These are phyloP conservation scores for Pleurotus tuoliensis DNA, from an alignment of 768 basidiomycete genomes.

Conservation along the genomic window DNA sequence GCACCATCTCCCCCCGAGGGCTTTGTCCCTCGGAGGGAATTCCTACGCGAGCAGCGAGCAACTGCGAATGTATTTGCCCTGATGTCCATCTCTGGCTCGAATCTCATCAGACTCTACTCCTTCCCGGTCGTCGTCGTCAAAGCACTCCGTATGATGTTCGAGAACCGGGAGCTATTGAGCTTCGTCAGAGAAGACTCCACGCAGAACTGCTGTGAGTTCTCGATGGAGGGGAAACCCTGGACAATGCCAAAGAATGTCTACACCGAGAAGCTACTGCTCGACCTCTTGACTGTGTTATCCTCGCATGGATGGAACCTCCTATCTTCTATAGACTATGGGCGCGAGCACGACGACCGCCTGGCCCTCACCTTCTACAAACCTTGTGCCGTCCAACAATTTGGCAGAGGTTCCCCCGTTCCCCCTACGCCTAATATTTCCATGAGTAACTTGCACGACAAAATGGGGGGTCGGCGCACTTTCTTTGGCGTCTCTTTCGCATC, in stretches of 20 bases:
- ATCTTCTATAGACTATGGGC: conserved; percentile 72
- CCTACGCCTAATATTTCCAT: conserved; percentile 35
- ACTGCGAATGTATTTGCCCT: conserved; percentile 61
- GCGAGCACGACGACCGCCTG: conserved; percentile 70
- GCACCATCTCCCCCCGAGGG: conserved; percentile 38
- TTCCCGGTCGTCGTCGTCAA: conserved; percentile 53
- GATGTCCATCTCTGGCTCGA: conserved; percentile 62
- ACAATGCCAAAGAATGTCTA: conserved; percentile 58
- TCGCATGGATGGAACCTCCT: conserved; percentile 61
- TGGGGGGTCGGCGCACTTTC: conserved; percentile 36
- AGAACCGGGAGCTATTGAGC: conserved; percentile 37
- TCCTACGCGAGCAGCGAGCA: conserved; percentile 52
- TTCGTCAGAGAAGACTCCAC: conserved; percentile 50
- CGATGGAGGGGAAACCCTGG: conserved; percentile 71
- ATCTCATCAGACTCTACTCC: conserved; percentile 65
- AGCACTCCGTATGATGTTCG: conserved; percentile 54
- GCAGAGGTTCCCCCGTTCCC: conserved; percentile 27
- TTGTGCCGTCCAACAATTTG: conserved; percentile 20
- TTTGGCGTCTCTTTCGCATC: conserved; percentile 77
- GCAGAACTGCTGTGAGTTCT: conserved; percentile 63
- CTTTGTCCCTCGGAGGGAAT: conserved; percentile 71
- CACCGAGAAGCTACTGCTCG: conserved; percentile 67
- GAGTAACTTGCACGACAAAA: conserved; percentile 33
- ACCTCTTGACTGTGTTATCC: conserved; percentile 60
- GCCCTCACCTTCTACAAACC: conserved; percentile 68